Conservation (phyloP, 202 grass and related monocot species). For the Setaria italica region DNA sequence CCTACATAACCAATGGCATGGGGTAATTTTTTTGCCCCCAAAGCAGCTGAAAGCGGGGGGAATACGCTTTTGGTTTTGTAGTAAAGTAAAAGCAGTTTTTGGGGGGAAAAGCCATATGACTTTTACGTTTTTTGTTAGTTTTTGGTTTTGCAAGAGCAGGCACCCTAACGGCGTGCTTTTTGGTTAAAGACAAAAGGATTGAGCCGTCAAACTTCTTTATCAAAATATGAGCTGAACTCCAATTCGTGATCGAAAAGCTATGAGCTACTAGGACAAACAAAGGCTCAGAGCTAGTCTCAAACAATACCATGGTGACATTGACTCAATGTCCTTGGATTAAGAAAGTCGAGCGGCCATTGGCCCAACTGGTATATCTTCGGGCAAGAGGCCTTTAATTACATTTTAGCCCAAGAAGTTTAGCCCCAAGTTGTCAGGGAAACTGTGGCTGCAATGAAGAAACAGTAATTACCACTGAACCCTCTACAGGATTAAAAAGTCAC, state of each 20-base stretch:
- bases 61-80: no score
- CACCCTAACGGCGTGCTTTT: background rate
- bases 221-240: background rate
- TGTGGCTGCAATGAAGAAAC: background rate
- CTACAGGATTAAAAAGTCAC: background rate
- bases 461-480: background rate
- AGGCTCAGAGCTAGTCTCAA: background rate
- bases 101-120: no score
- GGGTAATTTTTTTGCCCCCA: no score
- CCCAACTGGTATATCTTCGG: background rate
- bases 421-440: background rate
- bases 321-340: background rate
- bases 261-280: background rate
- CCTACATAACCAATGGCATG: no score
- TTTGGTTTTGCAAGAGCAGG: no score
- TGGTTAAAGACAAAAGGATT: background rate
- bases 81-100: no score
- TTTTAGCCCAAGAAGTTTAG: background rate
- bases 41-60: no score
- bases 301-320: background rate
- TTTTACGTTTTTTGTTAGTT: no score
- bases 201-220: slow-evolving; percentile 2
- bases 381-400: background rate
- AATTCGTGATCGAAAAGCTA: background rate
- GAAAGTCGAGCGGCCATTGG: background rate